Base-by-base conservation (phyloP, 2,329 filamentous ascomycete genomes). In the Esteya vermicola region DNA sequence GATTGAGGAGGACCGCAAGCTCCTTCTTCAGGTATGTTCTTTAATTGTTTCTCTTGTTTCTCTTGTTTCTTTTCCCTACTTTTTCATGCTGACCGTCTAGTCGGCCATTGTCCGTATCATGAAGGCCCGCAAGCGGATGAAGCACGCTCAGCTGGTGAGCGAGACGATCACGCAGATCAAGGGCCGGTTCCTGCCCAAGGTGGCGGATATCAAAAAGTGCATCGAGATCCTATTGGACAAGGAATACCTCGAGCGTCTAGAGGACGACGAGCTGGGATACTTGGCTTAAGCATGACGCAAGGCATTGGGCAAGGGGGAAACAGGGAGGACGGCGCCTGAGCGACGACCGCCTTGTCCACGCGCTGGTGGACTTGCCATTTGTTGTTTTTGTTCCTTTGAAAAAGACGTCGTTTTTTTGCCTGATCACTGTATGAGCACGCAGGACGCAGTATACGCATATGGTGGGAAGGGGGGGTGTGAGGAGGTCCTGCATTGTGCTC, bases 41-140 rank as follows among this genome's bases (percentile, higher is more conserved):
- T 13, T 26, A 26, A 26, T 18, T 22, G 40, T 42, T n/a, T 9
- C 14, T 32, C 39, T 41, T 6, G 32, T 8, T 40, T 26, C 6
- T 41, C 16, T 33, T 30, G 8, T 23, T 26, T 9, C 13, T 10
- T 35, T 23, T 21, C 14, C 43, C 42, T 47, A 43, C 20, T n/a
- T 26, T 26, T 47, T 28, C 25, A 6, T n/a, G 28, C 9, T 5
- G 21, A 2, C 20, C 10, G 16, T 41, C 9, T 49, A 98, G 89
- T 96, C 91, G 46, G 88, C 89, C 20, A 96, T 98, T 59, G 91
- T 98, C 42, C 85, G 91, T 54, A 95, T 98, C 66, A 98, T 98
- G 91, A 98, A 98, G 68, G 93, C 89, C 4, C 81, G 91, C 45
- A 96, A 98, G 77, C 85, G 81, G 65, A 93, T 96, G 85, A 96